Conservation (phyloP, 2,329 filamentous ascomycete species). For the Gliomastix tumulicola region DNA sequence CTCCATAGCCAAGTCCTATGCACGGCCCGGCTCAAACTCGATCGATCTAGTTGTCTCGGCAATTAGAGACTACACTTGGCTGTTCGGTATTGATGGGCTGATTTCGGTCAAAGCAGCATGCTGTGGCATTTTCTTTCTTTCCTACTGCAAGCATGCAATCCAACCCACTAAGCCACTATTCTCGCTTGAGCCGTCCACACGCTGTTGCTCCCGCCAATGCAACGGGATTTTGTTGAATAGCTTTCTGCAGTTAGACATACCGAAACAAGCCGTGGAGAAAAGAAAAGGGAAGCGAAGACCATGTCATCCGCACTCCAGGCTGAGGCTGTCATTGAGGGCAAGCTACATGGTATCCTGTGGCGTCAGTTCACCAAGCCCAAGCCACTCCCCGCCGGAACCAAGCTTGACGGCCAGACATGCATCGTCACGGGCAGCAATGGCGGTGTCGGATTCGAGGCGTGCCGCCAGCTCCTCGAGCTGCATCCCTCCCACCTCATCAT, state of each 20-base stretch:
- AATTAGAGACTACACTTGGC: no score
- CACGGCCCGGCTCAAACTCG: no score
- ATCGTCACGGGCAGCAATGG: conserved; percentile 36
- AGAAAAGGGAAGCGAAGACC: no score
- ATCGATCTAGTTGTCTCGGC: no score
- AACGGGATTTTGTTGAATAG: neutral
- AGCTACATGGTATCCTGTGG: neutral
- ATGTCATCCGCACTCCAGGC: neutral
- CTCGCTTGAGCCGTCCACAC: neutral
- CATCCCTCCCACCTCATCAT: conserved; percentile 32
- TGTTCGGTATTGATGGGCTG: no score
- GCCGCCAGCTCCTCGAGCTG: conserved; percentile 26
- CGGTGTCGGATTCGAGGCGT: conserved; percentile 37
- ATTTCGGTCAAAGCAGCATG: neutral
- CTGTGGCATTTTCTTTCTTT: neutral
- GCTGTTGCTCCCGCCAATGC: neutral
- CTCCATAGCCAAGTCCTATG: no score
- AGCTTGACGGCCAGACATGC: neutral
- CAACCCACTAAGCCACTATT: neutral
- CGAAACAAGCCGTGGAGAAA: no score
- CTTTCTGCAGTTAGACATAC: neutral
- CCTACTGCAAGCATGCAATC: no score
- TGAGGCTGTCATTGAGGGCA: neutral
- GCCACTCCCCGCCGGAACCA: neutral
- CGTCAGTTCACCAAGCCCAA: neutral